These are phyloP conservation scores for Gyrodon lividus DNA, from an alignment of 768 basidiomycete genomes.

Conservation along the genomic window DNA sequence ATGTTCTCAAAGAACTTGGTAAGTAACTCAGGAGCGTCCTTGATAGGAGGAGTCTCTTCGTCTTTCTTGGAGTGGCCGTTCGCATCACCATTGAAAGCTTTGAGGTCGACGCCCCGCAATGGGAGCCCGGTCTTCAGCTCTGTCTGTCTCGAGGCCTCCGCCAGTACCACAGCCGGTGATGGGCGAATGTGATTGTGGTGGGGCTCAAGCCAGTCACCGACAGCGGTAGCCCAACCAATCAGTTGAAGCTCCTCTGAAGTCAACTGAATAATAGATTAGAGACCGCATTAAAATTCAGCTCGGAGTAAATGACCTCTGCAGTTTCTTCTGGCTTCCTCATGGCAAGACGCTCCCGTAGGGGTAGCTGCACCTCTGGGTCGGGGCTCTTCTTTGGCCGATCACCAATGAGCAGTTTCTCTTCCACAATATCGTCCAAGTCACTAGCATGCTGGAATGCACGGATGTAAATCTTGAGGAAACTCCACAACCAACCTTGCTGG, in stretches of 20 bases:
- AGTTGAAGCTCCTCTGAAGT: slow-evolving; percentile 61
- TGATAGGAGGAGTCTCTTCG: slow-evolving; percentile 66
- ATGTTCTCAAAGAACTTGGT: slow-evolving; percentile 62
- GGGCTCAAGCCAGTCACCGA: slow-evolving; percentile 76
- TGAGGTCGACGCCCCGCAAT: slow-evolving; percentile 58
- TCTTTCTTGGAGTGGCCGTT: slow-evolving; percentile 60
- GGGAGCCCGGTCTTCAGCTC: slow-evolving; percentile 70
- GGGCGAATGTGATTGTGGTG: slow-evolving; percentile 75
- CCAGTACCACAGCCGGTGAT: slow-evolving; percentile 64
- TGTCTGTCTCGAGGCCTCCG: slow-evolving; percentile 71
- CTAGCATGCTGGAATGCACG: slow-evolving; percentile 74
- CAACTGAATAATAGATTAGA: slow-evolving; percentile 43
- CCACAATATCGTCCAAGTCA: slow-evolving; percentile 76
- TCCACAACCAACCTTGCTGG: slow-evolving; percentile 70
- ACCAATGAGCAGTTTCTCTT: slow-evolving; percentile 78
- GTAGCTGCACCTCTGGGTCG: slow-evolving; percentile 46
- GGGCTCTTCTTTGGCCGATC: slow-evolving; percentile 70
- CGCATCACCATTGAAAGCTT: slow-evolving; percentile 30
- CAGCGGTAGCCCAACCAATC: slow-evolving; percentile 55
- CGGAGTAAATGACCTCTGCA: slow-evolving; percentile 43
- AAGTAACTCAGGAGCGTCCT: slow-evolving; percentile 57
- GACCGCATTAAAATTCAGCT: not conserved
- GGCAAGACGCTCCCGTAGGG: slow-evolving; percentile 59
- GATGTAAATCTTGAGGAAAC: slow-evolving; percentile 77
- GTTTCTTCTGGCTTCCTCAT: slow-evolving; percentile 49